Percentiles rank a stretch among this genome's conserved stretches.
Evolutionary conservation across 768 basidiomycete genomes (phyloP).

Genomic region (Cystobasidium onofrii): DNA sequence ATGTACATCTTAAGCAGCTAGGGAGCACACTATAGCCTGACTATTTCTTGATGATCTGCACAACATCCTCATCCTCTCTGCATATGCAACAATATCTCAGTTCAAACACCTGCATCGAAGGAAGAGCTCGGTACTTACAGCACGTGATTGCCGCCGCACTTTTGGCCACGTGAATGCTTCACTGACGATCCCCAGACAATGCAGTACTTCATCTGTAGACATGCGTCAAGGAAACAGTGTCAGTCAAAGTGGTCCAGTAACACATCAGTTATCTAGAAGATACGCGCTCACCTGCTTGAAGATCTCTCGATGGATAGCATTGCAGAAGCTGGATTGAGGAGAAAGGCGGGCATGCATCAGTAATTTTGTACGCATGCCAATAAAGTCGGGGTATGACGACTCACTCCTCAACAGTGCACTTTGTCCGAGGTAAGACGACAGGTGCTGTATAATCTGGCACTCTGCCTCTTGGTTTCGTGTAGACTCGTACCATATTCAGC

Average conservation of each 20-base stretch:
- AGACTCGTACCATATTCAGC: constrained; percentile 80
- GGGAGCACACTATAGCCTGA: background rate
- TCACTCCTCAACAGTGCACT: constrained; percentile 54
- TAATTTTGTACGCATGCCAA: background rate
- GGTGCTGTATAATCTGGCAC: constrained; percentile 83
- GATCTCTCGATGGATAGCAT: background rate
- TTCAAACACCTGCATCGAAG: too few relatives aligned
- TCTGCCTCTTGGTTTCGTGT: constrained; percentile 88
- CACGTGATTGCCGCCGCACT: constrained; percentile 77
- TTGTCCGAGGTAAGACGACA: constrained; percentile 60
- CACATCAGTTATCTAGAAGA: background rate
- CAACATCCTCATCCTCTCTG: constrained; percentile 27
- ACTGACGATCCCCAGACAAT: constrained; percentile 94
- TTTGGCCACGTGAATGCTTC: constrained; percentile 94
- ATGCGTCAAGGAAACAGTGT: too few relatives aligned
- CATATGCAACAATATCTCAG: background rate
- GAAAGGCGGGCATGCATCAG: background rate
- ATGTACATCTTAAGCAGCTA: too few relatives aligned
- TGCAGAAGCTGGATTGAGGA: background rate
- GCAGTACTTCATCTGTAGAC: constrained; percentile 90
- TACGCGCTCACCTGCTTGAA: background rate
- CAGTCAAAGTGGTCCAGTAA: constrained; percentile 4
- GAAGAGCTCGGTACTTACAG: constrained; percentile 47
- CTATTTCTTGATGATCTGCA: constrained; percentile 27
- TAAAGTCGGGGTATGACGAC: background rate